A percentile compares a stretch with the other conserved stretches of the same genome.
Evolutionary conservation across 192 early-diverging fungal species (phyloP).

Genomic region (Gamsiella multidivaricata): DNA sequence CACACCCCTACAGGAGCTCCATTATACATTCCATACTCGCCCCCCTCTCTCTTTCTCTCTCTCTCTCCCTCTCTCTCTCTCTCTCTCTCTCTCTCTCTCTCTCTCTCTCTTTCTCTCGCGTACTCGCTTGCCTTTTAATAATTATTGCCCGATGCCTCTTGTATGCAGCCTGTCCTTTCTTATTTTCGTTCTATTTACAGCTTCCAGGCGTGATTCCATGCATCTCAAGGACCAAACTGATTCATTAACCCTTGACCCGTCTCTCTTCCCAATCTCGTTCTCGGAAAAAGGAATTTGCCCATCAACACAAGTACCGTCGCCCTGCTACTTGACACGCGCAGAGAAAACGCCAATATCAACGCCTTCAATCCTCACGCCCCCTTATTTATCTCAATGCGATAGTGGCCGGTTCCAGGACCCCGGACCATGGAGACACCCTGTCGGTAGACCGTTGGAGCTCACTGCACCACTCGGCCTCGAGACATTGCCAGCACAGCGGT

Average conservation of each 20-base stretch:
- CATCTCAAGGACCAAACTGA: too few relatives aligned
- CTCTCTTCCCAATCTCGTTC: too few relatives aligned
- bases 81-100: conserved; percentile 12
- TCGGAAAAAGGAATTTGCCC: conserved; percentile 59
- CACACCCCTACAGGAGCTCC: too few relatives aligned
- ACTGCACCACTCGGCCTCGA: conserved; percentile 73
- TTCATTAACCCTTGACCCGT: not conserved
- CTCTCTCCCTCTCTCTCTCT: conserved; percentile 9
- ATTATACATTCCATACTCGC: not conserved
- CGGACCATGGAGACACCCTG: conserved; percentile 83
- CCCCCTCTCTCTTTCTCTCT: not conserved
- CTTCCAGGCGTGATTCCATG: too few relatives aligned
- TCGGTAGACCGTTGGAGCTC: conserved; percentile 62
- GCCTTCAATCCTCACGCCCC: not conserved
- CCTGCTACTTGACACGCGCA: not conserved
- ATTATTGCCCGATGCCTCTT: not conserved
- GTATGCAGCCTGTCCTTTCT: not conserved
- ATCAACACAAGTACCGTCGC: conserved; percentile 61
- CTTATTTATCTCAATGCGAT: conserved; percentile 4
- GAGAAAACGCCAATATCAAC: not conserved
- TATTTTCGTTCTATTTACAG: not conserved
- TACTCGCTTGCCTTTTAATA: conserved; percentile 1
- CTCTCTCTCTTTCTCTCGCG: not conserved
- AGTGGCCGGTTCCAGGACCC: conserved; percentile 75
- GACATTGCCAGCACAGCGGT: conserved; percentile 74